These are phyloP conservation scores for Pseudotsuga menziesii DNA, from an alignment of 75 land plant species.

Conservation along the genomic window DNA sequence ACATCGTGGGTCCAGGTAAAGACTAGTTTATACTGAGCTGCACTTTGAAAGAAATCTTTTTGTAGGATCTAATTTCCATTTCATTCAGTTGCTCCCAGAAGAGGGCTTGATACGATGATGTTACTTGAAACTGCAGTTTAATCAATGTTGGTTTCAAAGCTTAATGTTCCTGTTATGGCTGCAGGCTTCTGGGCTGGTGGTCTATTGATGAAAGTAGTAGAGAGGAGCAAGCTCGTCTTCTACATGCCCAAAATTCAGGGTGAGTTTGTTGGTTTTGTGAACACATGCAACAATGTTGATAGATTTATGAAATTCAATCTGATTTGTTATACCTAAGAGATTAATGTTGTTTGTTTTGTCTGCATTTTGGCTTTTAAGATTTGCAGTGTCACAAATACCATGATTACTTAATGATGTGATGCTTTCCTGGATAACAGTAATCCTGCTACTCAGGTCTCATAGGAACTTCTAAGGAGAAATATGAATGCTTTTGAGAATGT, in stretches of 20 bases:
- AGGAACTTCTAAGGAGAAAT: not conserved
- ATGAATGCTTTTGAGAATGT: too few relatives aligned
- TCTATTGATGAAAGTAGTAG: conserved; percentile 94
- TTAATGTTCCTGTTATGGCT: not conserved
- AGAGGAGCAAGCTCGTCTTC: conserved; percentile 86
- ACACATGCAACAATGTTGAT: not conserved
- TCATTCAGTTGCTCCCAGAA: not conserved
- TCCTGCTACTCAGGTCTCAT: not conserved
- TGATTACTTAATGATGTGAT: not conserved
- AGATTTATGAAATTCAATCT: not conserved
- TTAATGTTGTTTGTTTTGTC: not conserved
- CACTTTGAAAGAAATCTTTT: not conserved
- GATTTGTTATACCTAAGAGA: not conserved
- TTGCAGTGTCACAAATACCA: not conserved
- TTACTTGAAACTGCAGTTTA: not conserved
- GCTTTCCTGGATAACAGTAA: not conserved
- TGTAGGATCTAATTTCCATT: not conserved
- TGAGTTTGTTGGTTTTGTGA: conserved; percentile 19
- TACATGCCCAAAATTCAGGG: conserved; percentile 57
- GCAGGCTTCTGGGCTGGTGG: conserved; percentile 98
- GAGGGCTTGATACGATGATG: not conserved
- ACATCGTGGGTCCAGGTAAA: conserved; percentile 88
- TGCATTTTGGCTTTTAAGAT: not conserved
- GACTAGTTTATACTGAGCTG: not conserved
- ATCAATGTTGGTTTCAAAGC: not conserved